A percentile compares a stretch with the other conserved stretches of the same genome.
Evolutionary conservation across 257 asterid genomes (phyloP).

Genomic region (Gardenia jasminoides): DNA sequence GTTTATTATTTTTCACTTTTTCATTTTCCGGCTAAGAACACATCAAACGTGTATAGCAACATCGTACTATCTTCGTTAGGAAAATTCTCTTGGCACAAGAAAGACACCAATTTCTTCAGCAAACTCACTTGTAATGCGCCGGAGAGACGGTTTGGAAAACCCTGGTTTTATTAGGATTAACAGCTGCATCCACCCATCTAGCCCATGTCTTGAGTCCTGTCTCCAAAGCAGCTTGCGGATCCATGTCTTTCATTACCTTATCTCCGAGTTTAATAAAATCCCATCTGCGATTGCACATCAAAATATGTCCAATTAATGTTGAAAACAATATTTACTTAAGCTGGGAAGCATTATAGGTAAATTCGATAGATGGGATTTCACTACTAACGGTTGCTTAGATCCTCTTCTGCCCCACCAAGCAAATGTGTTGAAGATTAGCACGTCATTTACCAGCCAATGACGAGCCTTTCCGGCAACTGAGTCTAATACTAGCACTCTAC

Average conservation of each 20-base stretch:
- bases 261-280: slow-evolving; percentile 13
- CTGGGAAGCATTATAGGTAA: too few species aligned
- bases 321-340: neutral
- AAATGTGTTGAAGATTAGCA: slow-evolving; percentile 30
- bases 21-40: too few species aligned
- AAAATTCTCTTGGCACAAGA: neutral
- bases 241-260: slow-evolving; percentile 41
- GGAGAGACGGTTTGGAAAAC: slow-evolving; percentile 88
- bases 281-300: slow-evolving; percentile 11
- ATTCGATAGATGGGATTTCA: too few species aligned
- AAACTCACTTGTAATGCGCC: slow-evolving; percentile 65
- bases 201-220: slow-evolving; percentile 78
- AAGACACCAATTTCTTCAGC: too few species aligned
- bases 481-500: slow-evolving; percentile 17
- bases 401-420: slow-evolving; percentile 35
- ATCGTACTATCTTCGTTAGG: too few species aligned
- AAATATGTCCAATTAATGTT: neutral
- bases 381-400: slow-evolving; percentile 14
- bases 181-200: slow-evolving; percentile 58
- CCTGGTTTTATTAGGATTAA: slow-evolving; percentile 49
- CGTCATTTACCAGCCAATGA: slow-evolving; percentile 19
- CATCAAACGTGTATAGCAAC: too few species aligned
- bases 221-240: slow-evolving; percentile 61
- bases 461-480: slow-evolving; percentile 18
- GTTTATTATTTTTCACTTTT: too few species aligned